These are phyloP conservation scores for Cantharellus anzutake DNA, from an alignment of 768 basidiomycete species.

Conservation along the genomic window DNA sequence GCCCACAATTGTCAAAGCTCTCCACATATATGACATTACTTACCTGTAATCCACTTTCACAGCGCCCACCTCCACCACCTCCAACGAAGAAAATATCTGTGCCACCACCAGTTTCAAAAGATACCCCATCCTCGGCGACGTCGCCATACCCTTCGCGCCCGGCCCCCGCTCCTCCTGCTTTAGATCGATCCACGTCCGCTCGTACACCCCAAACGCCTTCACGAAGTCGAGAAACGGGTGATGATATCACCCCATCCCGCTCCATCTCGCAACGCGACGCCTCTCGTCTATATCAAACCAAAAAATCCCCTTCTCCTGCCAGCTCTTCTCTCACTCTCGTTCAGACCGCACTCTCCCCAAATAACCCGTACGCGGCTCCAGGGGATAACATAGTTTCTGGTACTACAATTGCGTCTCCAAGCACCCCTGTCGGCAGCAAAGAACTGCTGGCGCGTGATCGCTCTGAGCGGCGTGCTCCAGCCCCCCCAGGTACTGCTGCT, in stretches of 20 bases:
- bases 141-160: constrained; percentile 63
- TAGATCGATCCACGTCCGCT: constrained; percentile 62
- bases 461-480: constrained; percentile 11
- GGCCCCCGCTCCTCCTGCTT: constrained; percentile 34
- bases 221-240: neutral
- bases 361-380: neutral
- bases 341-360: neutral
- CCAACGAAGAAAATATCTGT: neutral
- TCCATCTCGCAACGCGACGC: constrained; percentile 12
- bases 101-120: neutral
- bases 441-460: neutral
- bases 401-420: constrained; percentile 13
- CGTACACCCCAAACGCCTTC: neutral
- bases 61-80: constrained; percentile 18
- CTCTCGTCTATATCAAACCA: neutral
- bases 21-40: neutral
- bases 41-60: constrained; percentile 10
- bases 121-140: constrained; percentile 33
- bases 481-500: constrained; percentile 8
- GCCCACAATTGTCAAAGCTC: constrained; percentile 6
- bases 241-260: constrained; percentile 5
- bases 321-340: constrained; percentile 26
- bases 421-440: neutral
- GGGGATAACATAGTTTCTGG: neutral
- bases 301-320: constrained; percentile 8